phyloP scores from a whole-genome alignment of 176 grass and related monocot species.

The Aegilops umbellulata region DNA sequence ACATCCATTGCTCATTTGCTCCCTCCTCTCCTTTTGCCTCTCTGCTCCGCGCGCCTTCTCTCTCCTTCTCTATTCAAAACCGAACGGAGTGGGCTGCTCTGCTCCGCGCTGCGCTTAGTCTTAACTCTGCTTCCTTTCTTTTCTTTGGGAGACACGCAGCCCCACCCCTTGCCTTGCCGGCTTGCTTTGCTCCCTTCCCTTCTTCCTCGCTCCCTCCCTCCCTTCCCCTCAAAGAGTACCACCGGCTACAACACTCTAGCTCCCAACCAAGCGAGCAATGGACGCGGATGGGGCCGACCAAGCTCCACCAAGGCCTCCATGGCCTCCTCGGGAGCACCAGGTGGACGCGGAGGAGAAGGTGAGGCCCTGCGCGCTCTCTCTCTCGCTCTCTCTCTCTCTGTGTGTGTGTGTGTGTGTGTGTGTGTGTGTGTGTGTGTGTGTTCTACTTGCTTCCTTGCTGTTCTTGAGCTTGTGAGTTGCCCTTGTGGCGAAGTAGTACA shows the following conservation, averaged over 20 bases:
- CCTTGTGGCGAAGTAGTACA: neutral
- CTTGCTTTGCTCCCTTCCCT: conserved; percentile 2
- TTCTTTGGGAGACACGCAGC: conserved; percentile 18
- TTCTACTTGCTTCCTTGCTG: neutral
- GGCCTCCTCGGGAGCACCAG: conserved; percentile 9
- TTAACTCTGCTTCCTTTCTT: conserved; percentile 24
- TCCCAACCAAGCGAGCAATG: conserved; percentile 16
- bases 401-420: no score
- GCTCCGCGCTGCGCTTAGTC: neutral
- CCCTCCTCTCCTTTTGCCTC: conserved; percentile 42
- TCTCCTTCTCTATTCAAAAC: neutral
- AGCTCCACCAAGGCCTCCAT: conserved; percentile 29
- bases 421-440: no score
- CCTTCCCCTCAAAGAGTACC: neutral
- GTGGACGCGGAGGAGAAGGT: conserved; percentile 7
- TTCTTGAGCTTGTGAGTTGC: neutral
- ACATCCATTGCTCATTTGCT: conserved; percentile 44
- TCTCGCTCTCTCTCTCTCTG: neutral
- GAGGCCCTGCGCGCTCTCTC: neutral
- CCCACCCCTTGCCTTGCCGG: neutral
- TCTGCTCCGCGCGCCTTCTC: neutral
- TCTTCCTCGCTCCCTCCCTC: neutral
- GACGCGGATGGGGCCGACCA: neutral
- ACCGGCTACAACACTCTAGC: neutral
- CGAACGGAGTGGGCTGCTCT: neutral